Percentiles rank a stretch among this genome's conserved stretches.
phyloP scores from a whole-genome alignment of 352 stramenopile species.

The Nothophytophthora sp. region DNA sequence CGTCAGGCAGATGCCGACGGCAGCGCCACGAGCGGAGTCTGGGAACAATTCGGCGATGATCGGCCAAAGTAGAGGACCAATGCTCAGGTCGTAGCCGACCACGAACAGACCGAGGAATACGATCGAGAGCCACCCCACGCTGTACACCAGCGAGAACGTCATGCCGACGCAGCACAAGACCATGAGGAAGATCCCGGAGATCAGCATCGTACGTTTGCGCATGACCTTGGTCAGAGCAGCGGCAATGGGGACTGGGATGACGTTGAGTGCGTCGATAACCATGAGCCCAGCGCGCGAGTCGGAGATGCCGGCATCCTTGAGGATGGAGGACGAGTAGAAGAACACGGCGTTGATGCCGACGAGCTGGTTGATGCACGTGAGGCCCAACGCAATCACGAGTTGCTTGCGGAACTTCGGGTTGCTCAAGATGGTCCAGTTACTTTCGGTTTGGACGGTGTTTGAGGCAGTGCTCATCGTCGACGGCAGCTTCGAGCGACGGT shows the following conservation, averaged over 20 bases:
- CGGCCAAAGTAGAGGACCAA: conserved; percentile 47
- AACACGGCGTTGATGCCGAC: conserved; percentile 56
- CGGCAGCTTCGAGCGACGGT: conserved; percentile 12
- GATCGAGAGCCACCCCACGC: conserved; percentile 29
- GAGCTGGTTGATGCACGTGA: conserved; percentile 39
- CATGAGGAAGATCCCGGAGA: conserved; percentile 36
- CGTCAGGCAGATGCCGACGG: conserved; percentile 30
- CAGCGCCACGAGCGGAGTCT: conserved; percentile 35
- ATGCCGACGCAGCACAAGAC: conserved; percentile 27
- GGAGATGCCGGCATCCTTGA: conserved; percentile 37
- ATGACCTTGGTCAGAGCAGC: conserved; percentile 20
- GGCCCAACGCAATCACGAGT: conserved; percentile 29
- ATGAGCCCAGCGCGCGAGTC: conserved; percentile 43
- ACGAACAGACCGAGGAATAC: conserved; percentile 36
- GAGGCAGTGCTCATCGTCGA: conserved; percentile 1
- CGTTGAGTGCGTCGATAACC: conserved; percentile 44
- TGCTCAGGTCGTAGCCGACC: conserved; percentile 36
- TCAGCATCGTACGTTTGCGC: conserved; percentile 33
- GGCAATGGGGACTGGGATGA: conserved; percentile 27
- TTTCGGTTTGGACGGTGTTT: conserved; percentile 3
- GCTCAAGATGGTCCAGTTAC: conserved; percentile 3
- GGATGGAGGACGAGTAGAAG: conserved; percentile 50
- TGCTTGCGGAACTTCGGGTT: conserved; percentile 21
- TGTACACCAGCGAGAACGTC: conserved; percentile 25
- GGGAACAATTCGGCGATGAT: conserved; percentile 44